Base-by-base conservation (phyloP, 192 early-diverging fungal species). In the Rhizoclosmatium globosum region DNA sequence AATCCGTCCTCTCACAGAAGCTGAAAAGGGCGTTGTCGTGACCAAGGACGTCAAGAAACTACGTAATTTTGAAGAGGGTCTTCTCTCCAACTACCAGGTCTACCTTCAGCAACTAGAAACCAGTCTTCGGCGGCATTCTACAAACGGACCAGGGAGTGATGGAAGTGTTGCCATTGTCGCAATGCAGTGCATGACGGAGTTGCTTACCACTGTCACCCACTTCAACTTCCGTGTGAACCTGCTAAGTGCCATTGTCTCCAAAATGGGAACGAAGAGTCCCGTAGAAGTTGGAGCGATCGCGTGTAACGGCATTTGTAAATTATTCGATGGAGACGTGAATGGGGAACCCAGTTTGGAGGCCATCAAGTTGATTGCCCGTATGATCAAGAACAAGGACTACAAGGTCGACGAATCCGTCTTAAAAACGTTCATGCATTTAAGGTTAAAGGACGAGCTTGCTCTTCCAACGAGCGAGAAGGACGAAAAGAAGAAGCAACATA, bases 191-290 rank as follows among this genome's bases (percentile, higher is more conserved):
- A 82, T 98, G 85, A 92, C 94, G 50, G 91, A 94, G 59, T 88
- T 99, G 3, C 84, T 97, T 62, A 93, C 86, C 4, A 87, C 89
- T 19, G 89, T 93, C 15, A 92, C 98, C 19, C 97, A 98, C 82
- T 99, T 99, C 86, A 99, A 99, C 87, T 99, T 95, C 81, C 92
- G 97, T 58, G 82, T 92, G 57, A 96, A 99, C 77, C 80, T 99
- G 45, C 89, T 99, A 87, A 93, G 92, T 2, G 90, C 93, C 1
- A 81, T 98, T 42, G 91, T 98, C 4, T 85, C 88, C 19, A 91
- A 92, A 61, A 94, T 96, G 89, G 92, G 87, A 73, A 77, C 62
- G 50, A 85, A 66, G 85, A 89, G 74, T 82, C 92, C 74, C 76
- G 87, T 82, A 61, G 83, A 92, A 58, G 89, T 94, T 66, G 86